phyloP scores from a whole-genome alignment of 176 grass and related monocot genomes.

The Poa annua region DNA sequence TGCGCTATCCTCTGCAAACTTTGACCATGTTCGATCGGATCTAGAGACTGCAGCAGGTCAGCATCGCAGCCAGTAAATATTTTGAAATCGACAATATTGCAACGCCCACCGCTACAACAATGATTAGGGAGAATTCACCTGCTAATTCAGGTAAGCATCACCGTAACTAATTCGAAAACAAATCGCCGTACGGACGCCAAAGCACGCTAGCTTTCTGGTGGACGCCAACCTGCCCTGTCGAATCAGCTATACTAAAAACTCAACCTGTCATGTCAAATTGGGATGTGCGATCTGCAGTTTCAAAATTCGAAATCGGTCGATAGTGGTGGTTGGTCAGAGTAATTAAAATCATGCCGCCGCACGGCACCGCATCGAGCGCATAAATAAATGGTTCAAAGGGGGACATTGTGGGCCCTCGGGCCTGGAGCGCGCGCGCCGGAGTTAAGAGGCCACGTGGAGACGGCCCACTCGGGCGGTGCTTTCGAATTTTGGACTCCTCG shows the following conservation, averaged over 20 bases:
- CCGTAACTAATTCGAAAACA: slow-evolving; percentile 29
- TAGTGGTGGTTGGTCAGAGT: neutral
- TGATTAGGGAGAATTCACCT: slow-evolving; percentile 3
- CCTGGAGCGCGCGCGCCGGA: neutral
- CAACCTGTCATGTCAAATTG: neutral
- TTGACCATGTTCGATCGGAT: neutral
- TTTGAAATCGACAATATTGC: neutral
- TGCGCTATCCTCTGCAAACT: neutral
- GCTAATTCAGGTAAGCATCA: neutral
- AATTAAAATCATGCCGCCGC: slow-evolving; percentile 29
- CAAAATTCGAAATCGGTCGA: slow-evolving; percentile 42
- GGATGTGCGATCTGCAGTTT: neutral
- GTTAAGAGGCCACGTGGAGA: slow-evolving; percentile 31
- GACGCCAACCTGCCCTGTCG: neutral
- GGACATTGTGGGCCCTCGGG: neutral
- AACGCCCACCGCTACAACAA: neutral
- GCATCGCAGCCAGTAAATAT: neutral
- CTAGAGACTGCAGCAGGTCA: neutral
- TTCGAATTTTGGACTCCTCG: neutral
- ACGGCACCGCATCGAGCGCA: slow-evolving; percentile 31
- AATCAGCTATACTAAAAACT: neutral
- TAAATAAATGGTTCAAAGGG: neutral
- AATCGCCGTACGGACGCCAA: slow-evolving; percentile 4
- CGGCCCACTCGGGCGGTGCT: neutral
- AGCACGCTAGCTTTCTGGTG: neutral